Evolutionary conservation across 164 flowering plant species (phyloP).

Genomic region (Liriodendron chinense): DNA sequence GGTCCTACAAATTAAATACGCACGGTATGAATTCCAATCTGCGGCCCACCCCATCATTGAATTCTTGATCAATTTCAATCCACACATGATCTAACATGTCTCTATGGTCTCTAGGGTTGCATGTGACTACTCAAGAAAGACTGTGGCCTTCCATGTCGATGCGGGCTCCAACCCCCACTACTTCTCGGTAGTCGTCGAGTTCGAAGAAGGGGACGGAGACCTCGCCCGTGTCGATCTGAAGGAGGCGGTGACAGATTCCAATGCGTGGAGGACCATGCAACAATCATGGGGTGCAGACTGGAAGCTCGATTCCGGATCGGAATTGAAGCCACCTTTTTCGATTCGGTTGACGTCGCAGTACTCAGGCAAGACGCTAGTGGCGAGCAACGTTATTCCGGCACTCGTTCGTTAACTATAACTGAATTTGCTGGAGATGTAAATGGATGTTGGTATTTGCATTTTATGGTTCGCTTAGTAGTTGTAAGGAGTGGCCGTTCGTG

Average conservation of each 20-base stretch:
- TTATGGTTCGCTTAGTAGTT: background rate
- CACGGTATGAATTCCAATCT: conserved; percentile 28
- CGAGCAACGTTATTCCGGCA: conserved; percentile 53
- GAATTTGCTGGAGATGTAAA: background rate
- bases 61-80: too few species aligned
- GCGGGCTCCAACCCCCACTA: conserved; percentile 51
- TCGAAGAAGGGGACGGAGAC: conserved; percentile 57
- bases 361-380: conserved; percentile 44
- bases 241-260: conserved; percentile 12
- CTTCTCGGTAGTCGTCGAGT: conserved; percentile 43
- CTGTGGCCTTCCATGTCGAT: conserved; percentile 51
- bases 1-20: conserved; percentile 38
- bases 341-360: conserved; percentile 35
- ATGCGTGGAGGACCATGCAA: conserved; percentile 42
- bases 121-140: conserved; percentile 45
- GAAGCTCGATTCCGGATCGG: conserved; percentile 41
- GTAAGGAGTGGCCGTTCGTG: too few species aligned
- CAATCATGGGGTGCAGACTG: conserved; percentile 72
- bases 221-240: conserved; percentile 39
- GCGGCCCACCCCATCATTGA: too few species aligned
- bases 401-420: conserved; percentile 50
- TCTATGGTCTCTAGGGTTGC: conserved; percentile 35
- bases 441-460: background rate
- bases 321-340: conserved; percentile 45
- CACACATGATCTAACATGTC: background rate